Conservation (phyloP, 2,329 filamentous ascomycete species). For the Beauveria asiatica region DNA sequence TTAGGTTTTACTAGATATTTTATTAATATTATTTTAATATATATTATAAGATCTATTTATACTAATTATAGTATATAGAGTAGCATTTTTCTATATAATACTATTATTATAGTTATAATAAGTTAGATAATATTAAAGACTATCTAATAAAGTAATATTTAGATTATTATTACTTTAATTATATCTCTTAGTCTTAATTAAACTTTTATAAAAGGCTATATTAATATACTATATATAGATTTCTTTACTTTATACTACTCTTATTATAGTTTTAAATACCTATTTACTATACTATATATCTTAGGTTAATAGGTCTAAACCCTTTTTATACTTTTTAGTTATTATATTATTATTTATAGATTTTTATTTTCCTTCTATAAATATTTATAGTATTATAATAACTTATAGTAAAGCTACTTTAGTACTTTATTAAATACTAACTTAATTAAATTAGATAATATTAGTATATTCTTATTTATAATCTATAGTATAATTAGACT, state of each 20-base stretch:
- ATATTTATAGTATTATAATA: neutral
- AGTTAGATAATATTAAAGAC: neutral
- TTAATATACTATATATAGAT: too few species aligned
- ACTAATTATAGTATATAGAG: neutral
- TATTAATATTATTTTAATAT: neutral
- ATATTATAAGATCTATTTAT: neutral
- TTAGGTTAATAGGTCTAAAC: too few species aligned
- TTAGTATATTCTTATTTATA: neutral
- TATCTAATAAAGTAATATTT: neutral
- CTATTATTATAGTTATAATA: neutral
- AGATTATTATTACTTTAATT: neutral
- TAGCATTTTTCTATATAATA: neutral
- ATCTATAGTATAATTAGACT: neutral
- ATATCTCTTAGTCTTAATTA: too few species aligned
- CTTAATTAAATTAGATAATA: too few species aligned
- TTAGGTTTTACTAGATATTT: neutral
- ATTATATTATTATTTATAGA: neutral
- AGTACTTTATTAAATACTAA: neutral
- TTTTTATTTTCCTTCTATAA: neutral
- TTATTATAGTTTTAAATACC: too few species aligned
- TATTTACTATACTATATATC: too few species aligned
- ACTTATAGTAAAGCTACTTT: neutral
- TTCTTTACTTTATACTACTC: too few species aligned
- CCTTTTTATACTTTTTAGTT: too few species aligned
- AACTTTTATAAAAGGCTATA: too few species aligned